Evolutionary conservation across 2,329 filamentous ascomycete species (phyloP).

Genomic region (Phoma herbarum): DNA sequence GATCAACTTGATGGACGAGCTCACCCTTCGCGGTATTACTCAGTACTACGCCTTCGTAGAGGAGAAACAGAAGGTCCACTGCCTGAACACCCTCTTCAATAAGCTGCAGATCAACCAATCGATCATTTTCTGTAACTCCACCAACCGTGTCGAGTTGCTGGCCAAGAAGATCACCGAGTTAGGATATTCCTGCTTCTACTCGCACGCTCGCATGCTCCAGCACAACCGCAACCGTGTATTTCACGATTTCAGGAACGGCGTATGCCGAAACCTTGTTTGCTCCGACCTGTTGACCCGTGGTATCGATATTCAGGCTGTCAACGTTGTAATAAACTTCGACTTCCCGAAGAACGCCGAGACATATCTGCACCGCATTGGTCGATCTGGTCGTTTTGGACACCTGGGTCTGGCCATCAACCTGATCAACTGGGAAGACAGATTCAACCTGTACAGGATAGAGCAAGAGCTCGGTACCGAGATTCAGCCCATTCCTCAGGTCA

Average conservation of each 20-base stretch:
- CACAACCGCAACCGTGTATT: slow-evolving; percentile 97
- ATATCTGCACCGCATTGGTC: slow-evolving; percentile 96
- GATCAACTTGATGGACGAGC: slow-evolving; percentile 99
- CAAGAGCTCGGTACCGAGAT: slow-evolving; percentile 97
- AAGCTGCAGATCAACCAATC: slow-evolving; percentile 99
- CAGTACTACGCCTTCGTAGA: slow-evolving; percentile 99
- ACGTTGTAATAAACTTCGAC: slow-evolving; percentile 99
- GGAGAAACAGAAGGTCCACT: slow-evolving; percentile 99
- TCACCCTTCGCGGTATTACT: slow-evolving; percentile 96
- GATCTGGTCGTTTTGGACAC: slow-evolving; percentile 96
- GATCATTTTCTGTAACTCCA: slow-evolving; percentile 99
- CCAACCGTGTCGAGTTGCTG: slow-evolving; percentile 94
- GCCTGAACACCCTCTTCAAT: slow-evolving; percentile 97
- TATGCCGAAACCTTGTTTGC: slow-evolving; percentile 97
- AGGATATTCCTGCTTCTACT: slow-evolving; percentile 99
- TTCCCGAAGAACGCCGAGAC: slow-evolving; percentile 99
- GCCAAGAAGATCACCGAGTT: slow-evolving; percentile 99
- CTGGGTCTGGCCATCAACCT: slow-evolving; percentile 97
- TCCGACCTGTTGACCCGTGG: slow-evolving; percentile 96
- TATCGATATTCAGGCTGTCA: slow-evolving; percentile 99
- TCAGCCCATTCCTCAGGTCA: slow-evolving; percentile 89
- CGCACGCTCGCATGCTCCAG: slow-evolving; percentile 97
- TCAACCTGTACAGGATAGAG: slow-evolving; percentile 99
- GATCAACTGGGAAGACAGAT: slow-evolving; percentile 99
- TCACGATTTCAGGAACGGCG: slow-evolving; percentile 98